A percentile compares a stretch with the other conserved stretches of the same genome.
Evolutionary conservation across 1,284 basidiomycete genomes (phyloP).

Genomic region (Calocybe gambosa): DNA sequence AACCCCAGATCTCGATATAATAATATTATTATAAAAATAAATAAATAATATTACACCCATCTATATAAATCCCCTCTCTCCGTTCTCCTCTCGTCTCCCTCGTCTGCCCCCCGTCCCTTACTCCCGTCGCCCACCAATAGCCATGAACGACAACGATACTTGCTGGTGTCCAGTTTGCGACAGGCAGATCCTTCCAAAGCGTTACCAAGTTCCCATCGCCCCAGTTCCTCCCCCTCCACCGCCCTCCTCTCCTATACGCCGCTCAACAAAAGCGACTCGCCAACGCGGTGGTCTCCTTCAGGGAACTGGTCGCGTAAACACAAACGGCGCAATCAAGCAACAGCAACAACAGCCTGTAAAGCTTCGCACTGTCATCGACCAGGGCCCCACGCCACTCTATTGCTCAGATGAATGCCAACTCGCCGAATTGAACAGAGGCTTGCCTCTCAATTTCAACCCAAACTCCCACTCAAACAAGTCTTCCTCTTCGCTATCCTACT

Average conservation of each 20-base stretch:
- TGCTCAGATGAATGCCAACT: conserved; percentile 71
- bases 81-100: conserved; percentile 5
- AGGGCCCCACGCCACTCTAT: conserved; percentile 67
- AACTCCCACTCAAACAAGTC: conserved; percentile 36
- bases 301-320: conserved; percentile 54
- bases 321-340: conserved; percentile 47
- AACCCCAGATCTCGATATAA: conserved; percentile 16
- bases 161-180: conserved; percentile 72
- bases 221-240: conserved; percentile 27
- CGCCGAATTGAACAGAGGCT: conserved; percentile 43
- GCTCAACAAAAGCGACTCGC: conserved; percentile 35
- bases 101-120: conserved; percentile 10
- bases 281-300: conserved; percentile 50
- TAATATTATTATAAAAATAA: conserved; percentile 19
- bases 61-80: not conserved
- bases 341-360: conserved; percentile 31
- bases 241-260: conserved; percentile 27
- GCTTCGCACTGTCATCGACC: conserved; percentile 65
- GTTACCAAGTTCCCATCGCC: conserved; percentile 39
- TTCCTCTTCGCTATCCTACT: conserved; percentile 16
- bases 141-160: conserved; percentile 46
- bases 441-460: conserved; percentile 38
- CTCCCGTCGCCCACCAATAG: conserved; percentile 19
- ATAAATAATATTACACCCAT: not conserved
- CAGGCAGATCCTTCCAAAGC: conserved; percentile 64